phyloP scores from a whole-genome alignment of 768 basidiomycete species.

The Mycena polygramma region DNA sequence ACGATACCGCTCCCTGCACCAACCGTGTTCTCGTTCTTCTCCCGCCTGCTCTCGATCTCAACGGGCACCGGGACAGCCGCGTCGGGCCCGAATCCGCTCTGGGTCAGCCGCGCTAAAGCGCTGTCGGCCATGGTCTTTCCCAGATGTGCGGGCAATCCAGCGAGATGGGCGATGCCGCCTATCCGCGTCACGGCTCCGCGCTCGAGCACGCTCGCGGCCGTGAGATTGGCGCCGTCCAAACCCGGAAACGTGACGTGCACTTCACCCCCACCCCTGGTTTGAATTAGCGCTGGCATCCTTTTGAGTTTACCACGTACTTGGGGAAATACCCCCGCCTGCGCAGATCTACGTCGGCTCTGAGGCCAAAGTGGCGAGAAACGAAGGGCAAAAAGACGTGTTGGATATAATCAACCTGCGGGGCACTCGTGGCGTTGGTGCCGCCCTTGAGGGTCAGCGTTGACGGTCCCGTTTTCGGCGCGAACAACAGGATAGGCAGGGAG shows the following conservation, averaged over 20 bases:
- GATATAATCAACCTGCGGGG: conserved; percentile 84
- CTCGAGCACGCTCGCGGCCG: conserved; percentile 62
- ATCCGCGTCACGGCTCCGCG: conserved; percentile 67
- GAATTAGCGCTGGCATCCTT: background rate
- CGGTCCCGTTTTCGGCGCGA: conserved; percentile 51
- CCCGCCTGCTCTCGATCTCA: conserved; percentile 55
- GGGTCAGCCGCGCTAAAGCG: conserved; percentile 59
- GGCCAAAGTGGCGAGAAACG: conserved; percentile 67
- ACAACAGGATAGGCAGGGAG: conserved; percentile 76
- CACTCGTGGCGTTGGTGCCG: conserved; percentile 78
- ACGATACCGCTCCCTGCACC: conserved; percentile 81
- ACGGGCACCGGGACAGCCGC: conserved; percentile 47
- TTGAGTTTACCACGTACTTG: conserved; percentile 40
- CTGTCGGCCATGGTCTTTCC: conserved; percentile 70
- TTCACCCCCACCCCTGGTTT: conserved; percentile 69
- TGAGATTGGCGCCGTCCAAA: conserved; percentile 52
- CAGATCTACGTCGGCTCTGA: conserved; percentile 61
- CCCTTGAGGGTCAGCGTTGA: conserved; percentile 72
- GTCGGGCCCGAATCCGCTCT: conserved; percentile 49
- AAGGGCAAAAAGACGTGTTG: conserved; percentile 79
- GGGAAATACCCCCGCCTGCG: conserved; percentile 78
- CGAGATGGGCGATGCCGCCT: conserved; percentile 73
- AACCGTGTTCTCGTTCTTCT: conserved; percentile 58
- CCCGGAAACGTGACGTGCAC: conserved; percentile 62
- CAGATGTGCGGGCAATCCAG: conserved; percentile 69